phyloP scores from a whole-genome alignment of 2,329 filamentous ascomycete genomes.

The Hymenoscyphus occultus region DNA sequence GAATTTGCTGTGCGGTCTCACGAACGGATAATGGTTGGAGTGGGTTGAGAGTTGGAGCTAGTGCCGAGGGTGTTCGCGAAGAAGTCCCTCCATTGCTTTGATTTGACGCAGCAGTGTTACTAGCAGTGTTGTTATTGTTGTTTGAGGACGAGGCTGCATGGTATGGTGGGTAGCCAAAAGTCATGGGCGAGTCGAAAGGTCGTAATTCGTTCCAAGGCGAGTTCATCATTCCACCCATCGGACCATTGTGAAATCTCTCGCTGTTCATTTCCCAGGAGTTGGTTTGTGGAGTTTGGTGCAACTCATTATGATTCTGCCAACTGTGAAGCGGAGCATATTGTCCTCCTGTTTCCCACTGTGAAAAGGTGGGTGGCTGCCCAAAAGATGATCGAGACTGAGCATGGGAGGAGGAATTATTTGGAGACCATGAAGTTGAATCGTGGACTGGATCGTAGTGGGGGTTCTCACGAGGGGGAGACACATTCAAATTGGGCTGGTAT shows the following conservation, averaged over 20 bases:
- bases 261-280: conserved; percentile 11
- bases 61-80: conserved; percentile 6
- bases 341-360: conserved; percentile 15
- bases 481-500: conserved; percentile 20
- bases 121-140: neutral
- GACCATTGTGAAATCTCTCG: conserved; percentile 13
- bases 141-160: neutral
- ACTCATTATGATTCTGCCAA: conserved; percentile 21
- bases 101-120: neutral
- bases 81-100: conserved; percentile 6
- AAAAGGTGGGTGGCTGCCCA: conserved; percentile 10
- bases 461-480: conserved; percentile 21
- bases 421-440: conserved; percentile 20
- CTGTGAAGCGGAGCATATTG: conserved; percentile 13
- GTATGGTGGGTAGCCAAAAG: conserved; percentile 17
- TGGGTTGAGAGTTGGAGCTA: neutral
- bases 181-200: conserved; percentile 14
- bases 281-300: conserved; percentile 5
- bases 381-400: conserved; percentile 14
- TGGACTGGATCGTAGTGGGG: conserved; percentile 33
- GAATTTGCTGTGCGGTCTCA: neutral
- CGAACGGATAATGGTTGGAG: conserved; percentile 6
- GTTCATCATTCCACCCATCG: conserved; percentile 15
- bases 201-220: conserved; percentile 19
- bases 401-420: conserved; percentile 15